A percentile compares a stretch with the other conserved stretches of the same genome.
Conservation (phyloP, 768 basidiomycete genomes). For the Tylopilus intermedius region DNA sequence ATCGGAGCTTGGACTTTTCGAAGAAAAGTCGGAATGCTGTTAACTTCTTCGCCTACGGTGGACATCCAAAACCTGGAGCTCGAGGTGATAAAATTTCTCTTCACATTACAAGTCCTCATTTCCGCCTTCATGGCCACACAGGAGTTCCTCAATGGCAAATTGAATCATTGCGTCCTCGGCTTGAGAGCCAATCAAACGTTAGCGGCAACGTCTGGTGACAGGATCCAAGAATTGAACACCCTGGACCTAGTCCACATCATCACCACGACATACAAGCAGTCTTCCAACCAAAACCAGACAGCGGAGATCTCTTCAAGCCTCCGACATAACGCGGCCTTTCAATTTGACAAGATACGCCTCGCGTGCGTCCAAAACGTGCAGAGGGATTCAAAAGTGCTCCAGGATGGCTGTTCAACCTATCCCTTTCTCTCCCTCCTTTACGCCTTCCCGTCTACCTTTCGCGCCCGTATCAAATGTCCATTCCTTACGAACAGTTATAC, state of each 20-base stretch:
- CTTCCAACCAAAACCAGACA: conserved; percentile 17
- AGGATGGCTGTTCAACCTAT: conserved; percentile 8
- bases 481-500: conserved; percentile 18
- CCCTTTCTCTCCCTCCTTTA: background rate
- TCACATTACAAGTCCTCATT: conserved; percentile 6
- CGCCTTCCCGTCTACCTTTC: background rate
- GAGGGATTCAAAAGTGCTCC: conserved; percentile 11
- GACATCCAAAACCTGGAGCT: background rate
- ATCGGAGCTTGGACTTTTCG: background rate
- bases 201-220: conserved; percentile 8
- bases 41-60: background rate
- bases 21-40: background rate
- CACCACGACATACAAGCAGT: conserved; percentile 10
- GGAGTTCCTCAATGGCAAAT: conserved; percentile 2
- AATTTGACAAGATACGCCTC: conserved; percentile 10
- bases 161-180: background rate
- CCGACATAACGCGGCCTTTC: conserved; percentile 24
- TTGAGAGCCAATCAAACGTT: conserved; percentile 13
- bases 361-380: conserved; percentile 28
- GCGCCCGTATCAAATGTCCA: conserved; percentile 11
- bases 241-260: conserved; percentile 10
- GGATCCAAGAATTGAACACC: conserved; percentile 9
- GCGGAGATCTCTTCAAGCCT: conserved; percentile 21
- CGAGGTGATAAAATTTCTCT: conserved; percentile 1
- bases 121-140: conserved; percentile 4